Percentiles rank a stretch among this genome's conserved stretches.
phyloP scores from a whole-genome alignment of 169 alveolate species.

The Perkinsus chesapeaki region DNA sequence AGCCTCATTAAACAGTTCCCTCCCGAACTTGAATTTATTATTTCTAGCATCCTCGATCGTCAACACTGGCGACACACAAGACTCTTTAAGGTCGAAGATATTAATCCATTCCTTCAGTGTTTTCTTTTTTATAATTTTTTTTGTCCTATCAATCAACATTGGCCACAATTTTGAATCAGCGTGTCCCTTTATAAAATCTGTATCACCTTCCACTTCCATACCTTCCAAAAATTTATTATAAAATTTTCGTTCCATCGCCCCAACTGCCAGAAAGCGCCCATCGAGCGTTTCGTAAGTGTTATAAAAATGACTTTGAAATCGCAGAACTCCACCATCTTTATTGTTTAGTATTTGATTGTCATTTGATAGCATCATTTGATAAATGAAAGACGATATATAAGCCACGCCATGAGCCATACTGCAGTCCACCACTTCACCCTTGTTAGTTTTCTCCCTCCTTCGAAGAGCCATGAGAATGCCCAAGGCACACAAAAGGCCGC shows the following conservation, averaged over 20 bases:
- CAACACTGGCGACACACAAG: not conserved
- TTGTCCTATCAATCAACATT: not conserved
- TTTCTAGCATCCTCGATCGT: not conserved
- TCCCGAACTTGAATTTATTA: too few relatives aligned
- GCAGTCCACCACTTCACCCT: not conserved
- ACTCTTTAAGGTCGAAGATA: not conserved
- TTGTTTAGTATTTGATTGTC: not conserved
- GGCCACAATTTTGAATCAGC: not conserved
- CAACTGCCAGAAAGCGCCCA: not conserved
- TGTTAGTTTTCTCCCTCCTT: not conserved
- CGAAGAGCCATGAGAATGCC: not conserved
- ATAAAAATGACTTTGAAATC: not conserved
- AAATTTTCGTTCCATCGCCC: not conserved
- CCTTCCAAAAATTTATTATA: not conserved
- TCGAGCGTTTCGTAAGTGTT: not conserved
- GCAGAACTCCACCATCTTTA: not conserved
- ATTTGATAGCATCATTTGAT: not conserved
- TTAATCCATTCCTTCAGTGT: not conserved
- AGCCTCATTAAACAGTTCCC: not conserved
- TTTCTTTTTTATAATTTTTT: too few relatives aligned
- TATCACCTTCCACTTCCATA: not conserved
- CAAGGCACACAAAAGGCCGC: not conserved
- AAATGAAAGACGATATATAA: not conserved
- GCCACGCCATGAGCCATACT: not conserved
- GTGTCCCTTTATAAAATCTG: not conserved